Evolutionary conservation across 2,329 filamentous ascomycete genomes (phyloP).

Genomic region (Scedosporium boydii): DNA sequence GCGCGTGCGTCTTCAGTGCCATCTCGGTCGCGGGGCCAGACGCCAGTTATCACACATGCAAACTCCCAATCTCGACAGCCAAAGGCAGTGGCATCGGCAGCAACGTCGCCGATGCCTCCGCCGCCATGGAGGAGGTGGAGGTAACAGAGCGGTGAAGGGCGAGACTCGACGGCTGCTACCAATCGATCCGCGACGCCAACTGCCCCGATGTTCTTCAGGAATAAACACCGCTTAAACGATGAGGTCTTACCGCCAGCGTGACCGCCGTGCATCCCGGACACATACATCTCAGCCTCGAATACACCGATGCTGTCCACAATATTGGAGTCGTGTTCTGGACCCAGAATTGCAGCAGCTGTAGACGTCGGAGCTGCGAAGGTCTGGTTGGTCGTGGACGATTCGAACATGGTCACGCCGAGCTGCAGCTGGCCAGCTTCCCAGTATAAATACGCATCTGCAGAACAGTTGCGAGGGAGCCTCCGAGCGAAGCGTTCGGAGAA

Average conservation of each 20-base stretch:
- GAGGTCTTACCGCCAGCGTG: slow-evolving; percentile 50
- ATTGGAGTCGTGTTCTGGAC: slow-evolving; percentile 21
- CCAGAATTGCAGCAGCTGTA: slow-evolving; percentile 17
- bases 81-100: slow-evolving; percentile 42
- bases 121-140: slow-evolving; percentile 54
- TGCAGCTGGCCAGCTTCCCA: slow-evolving; percentile 31
- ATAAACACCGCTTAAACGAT: slow-evolving; percentile 55
- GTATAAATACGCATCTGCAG: slow-evolving; percentile 48
- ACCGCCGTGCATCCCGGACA: slow-evolving; percentile 49
- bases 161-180: slow-evolving; percentile 31
- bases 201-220: slow-evolving; percentile 38
- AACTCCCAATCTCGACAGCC: slow-evolving; percentile 56
- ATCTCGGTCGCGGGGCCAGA: slow-evolving; percentile 48
- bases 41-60: slow-evolving; percentile 53
- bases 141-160: slow-evolving; percentile 47
- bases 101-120: slow-evolving; percentile 35
- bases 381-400: slow-evolving; percentile 21
- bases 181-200: slow-evolving; percentile 25
- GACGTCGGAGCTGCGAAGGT: slow-evolving; percentile 8
- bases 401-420: slow-evolving; percentile 42
- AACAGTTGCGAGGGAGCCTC: slow-evolving; percentile 30
- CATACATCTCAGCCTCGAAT: slow-evolving; percentile 53
- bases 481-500: slow-evolving; percentile 29
- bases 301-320: slow-evolving; percentile 36
- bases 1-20: slow-evolving; percentile 26